phyloP scores from a whole-genome alignment of 2,329 filamentous ascomycete species.

The Fusarium caatingaense region DNA sequence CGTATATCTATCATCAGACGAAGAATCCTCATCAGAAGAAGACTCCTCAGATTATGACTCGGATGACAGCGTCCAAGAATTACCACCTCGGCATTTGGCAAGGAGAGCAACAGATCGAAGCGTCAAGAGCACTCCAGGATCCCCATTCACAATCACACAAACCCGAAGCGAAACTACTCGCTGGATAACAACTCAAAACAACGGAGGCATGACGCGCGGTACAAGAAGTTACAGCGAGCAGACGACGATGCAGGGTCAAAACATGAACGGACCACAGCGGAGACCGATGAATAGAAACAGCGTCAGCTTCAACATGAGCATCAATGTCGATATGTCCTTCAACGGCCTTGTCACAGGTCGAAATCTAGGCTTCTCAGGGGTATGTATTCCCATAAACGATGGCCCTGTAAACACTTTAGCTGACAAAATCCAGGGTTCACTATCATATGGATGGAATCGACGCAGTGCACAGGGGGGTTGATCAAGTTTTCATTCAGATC shows the following conservation, averaged over 20 bases:
- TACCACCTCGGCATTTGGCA: slow-evolving; percentile 25
- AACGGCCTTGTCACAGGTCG: slow-evolving; percentile 43
- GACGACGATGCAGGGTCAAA: slow-evolving; percentile 37
- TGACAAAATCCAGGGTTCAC: slow-evolving; percentile 34
- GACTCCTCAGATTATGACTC: slow-evolving; percentile 30
- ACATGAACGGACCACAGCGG: slow-evolving; percentile 9
- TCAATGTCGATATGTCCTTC: slow-evolving; percentile 42
- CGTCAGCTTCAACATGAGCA: slow-evolving; percentile 44
- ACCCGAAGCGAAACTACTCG: slow-evolving; percentile 39
- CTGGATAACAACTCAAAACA: slow-evolving; percentile 38
- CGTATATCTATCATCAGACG: slow-evolving; percentile 37
- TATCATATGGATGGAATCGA: slow-evolving; percentile 44
- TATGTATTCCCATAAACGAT: slow-evolving; percentile 15
- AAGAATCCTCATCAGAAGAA: slow-evolving; percentile 28
- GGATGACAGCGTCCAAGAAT: slow-evolving; percentile 25
- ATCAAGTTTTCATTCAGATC: background rate
- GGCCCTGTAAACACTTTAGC: background rate
- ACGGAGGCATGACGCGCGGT: slow-evolving; percentile 31
- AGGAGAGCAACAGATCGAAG: slow-evolving; percentile 17
- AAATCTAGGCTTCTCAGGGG: slow-evolving; percentile 42
- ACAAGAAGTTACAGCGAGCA: slow-evolving; percentile 36
- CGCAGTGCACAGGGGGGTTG: slow-evolving; percentile 28
- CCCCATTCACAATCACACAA: slow-evolving; percentile 32
- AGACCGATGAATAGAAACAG: slow-evolving; percentile 31
- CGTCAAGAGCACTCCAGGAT: slow-evolving; percentile 7